Conservation (phyloP, 768 basidiomycete species). For the Mycena leptocephala region DNA sequence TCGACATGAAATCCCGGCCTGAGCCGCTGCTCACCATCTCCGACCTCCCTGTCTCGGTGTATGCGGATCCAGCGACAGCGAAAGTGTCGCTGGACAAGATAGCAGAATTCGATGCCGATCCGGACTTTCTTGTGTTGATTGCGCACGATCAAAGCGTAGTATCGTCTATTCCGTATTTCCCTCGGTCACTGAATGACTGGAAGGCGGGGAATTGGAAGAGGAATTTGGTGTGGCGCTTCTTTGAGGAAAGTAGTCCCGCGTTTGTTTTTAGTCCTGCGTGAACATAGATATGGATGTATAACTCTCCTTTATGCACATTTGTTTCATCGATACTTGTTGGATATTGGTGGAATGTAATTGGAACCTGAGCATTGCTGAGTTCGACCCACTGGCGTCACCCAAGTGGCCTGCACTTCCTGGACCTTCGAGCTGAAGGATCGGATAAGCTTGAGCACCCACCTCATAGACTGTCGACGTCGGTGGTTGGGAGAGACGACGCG, state of each 20-base stretch:
- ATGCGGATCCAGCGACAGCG: slow-evolving; percentile 2
- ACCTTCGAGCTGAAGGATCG: too few species aligned
- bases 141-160: slow-evolving; percentile 23
- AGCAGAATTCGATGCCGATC: slow-evolving; percentile 25
- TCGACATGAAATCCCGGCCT: not conserved
- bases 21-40: slow-evolving; percentile 15
- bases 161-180: slow-evolving; percentile 17
- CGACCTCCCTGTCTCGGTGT: slow-evolving; percentile 16
- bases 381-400: too few species aligned
- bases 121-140: slow-evolving; percentile 25
- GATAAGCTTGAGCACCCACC: too few species aligned
- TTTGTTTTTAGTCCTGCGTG: not conserved
- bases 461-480: too few species aligned
- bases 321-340: too few species aligned
- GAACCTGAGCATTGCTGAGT: too few species aligned
- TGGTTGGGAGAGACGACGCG: too few species aligned
- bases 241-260: not conserved
- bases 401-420: too few species aligned
- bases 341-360: too few species aligned
- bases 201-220: slow-evolving; percentile 24
- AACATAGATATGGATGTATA: too few species aligned
- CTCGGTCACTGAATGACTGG: slow-evolving; percentile 21
- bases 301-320: too few species aligned
- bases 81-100: slow-evolving; percentile 23
- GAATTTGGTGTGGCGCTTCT: slow-evolving; percentile 25